Evolutionary conservation across 2,329 filamentous ascomycete genomes (phyloP), one percentile per base, ranked within the genome.

Genomic region (Microcera coccophila): DNA sequence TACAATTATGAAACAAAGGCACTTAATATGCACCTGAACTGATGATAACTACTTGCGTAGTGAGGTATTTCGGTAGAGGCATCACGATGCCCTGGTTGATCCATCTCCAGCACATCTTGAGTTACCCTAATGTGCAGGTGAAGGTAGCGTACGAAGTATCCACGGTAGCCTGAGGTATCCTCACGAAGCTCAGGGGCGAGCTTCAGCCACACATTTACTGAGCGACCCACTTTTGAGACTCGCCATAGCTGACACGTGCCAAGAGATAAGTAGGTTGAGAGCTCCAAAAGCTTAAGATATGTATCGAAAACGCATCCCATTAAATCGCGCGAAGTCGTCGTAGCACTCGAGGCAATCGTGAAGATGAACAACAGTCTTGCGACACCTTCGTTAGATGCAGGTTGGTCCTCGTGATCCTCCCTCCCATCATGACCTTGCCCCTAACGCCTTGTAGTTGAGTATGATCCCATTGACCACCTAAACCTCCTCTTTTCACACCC

Each of bases 401-500:
- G 72, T 75, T 50, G 63, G 61, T 41, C 18, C 32, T 24, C 43
- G 38, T 39, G 42, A 39, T 37, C 44, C 45, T 38, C 42, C 45
- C 28, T 40, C 36, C 42, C 53, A 49, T 54, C 51, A 49, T 39
- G 39, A 44, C 43, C 34, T 35, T 31, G 33, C 41, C 28, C n/a
- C 20, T 38, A 26, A 26, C 12, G 22, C 9, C 15, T 26, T 12
- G 44, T 45, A 79, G 76, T 71, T 65, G 84, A 95, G 66, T 97
- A 96, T 71, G 85, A 97, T 64, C 90, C 93, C 41, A 85, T 97
- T 63, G 79, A 88, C 57, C 90, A 98, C 68, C 78, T 98, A 43
- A 97, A 98, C 71, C 76, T 85, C 49, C 84, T 98, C 59, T 98
- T 98, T 73, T 84, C 89, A 38, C 88, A 95, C 59, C 87, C 91